phyloP scores from a whole-genome alignment of 768 basidiomycete species.

The Leccinum sublutescens region DNA sequence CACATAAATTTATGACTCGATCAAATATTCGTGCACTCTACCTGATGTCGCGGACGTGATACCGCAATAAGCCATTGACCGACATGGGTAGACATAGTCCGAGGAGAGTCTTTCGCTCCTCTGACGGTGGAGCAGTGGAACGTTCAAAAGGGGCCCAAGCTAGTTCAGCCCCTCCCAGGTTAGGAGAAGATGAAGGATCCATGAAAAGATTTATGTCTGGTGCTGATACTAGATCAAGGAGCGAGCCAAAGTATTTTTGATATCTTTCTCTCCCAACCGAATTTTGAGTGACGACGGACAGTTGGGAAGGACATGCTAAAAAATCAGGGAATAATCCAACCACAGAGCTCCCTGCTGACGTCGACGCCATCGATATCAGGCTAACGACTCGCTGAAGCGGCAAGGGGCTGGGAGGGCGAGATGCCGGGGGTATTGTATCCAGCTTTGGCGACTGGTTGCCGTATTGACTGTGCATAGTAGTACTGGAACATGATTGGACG shows the following conservation, averaged over 20 bases:
- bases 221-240: slow-evolving; percentile 8
- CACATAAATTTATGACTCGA: not conserved
- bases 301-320: not conserved
- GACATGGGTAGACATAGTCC: slow-evolving; percentile 14
- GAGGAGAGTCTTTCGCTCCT: not conserved
- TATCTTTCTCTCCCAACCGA: slow-evolving; percentile 21
- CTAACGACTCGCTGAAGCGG: not conserved
- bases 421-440: not conserved
- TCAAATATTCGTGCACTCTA: not conserved
- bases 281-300: not conserved
- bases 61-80: slow-evolving; percentile 1
- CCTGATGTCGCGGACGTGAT: slow-evolving; percentile 3
- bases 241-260: slow-evolving; percentile 16
- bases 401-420: not conserved
- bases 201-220: not conserved
- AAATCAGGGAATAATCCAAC: not conserved
- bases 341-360: not conserved
- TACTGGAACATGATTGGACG: not conserved
- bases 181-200: not conserved
- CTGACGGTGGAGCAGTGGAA: not conserved
- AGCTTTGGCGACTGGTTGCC: not conserved
- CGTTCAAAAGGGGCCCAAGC: not conserved
- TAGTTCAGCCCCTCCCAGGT: not conserved
- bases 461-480: not conserved
- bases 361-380: not conserved